Evolutionary conservation across 164 flowering plant species (phyloP), one percentile per base, ranked within the genome.

Genomic region (Tetrastigma voinierianum): DNA sequence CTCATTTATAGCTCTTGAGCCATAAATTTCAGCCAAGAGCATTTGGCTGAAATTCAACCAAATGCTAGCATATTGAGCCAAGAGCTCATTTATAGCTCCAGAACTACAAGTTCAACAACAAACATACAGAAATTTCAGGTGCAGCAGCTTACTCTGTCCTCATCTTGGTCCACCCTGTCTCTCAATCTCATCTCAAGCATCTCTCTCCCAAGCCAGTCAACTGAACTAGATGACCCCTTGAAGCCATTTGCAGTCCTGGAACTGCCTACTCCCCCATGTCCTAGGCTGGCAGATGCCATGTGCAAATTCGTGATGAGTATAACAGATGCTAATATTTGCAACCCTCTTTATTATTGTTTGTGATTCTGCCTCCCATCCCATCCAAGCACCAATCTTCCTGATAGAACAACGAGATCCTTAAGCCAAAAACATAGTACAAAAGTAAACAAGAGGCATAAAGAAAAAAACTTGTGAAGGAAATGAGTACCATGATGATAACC

Each of bases 121-220:
- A 32, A 32, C 40, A 32, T 32, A 32, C 40, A 32, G 40, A 32
- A 32, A 32, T 3, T 32, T 32, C 40, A 32, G 40, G 19, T 19
- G 9, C 18, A 62, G 53, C 61, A 64, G 52, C 86, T 81, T 76
- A 90, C 97, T 72, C 83, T 81, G 56, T 93, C 95, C 55, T 89
- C 90, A 70, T 91, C 93, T 32, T 74, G 77, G 49, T 90, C 94
- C 68, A 68, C 80, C 73, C 71, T 81, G 77, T 90, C 96, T 78
- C 89, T 81, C 75, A 95, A 62, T 73, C 87, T 90, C 96, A 95
- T 88, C 67, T 86, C 96, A 66, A 84, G 90, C 96, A 95, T 87
- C 76, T 90, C 97, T 74, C 90, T 82, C 40, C 90, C 90, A 57
- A 94, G 81, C 90, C 97, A 87, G 61, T 91, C 96, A 74, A 90